Evolutionary conservation across 805 yeast genomes (phyloP), one percentile per base, ranked within the genome.

Genomic region (Torulaspora franciscae): DNA sequence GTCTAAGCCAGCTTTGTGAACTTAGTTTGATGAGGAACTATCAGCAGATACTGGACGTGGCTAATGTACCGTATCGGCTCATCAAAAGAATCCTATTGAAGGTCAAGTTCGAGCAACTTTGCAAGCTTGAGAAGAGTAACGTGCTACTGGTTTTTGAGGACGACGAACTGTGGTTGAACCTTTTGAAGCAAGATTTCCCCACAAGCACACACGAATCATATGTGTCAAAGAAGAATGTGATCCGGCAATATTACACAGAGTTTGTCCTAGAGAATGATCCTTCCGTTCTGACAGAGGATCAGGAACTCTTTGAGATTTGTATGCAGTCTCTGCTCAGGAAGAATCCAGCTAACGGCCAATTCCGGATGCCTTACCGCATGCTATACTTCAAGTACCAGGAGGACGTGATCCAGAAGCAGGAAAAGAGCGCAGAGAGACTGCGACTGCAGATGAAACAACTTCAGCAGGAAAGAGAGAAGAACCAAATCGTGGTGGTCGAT

Each of bases 81-180:
- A 43, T 70, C 11, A 48, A 53, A 32, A 49, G 57, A 14, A 62
- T 65, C 1, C 49, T 69, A 17, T 43, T 49, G 30, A 60, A 62
- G 40, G 53, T 65, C 10, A 59, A 57, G 11, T 40, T 58, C 7
- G 61, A 59, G 8, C 74, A 69, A 36, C 40, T 70, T 9, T 43
- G 51, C 23, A 59, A 55, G 17, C 40, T 69, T 7, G 74, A 70
- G 45, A 39, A 43, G 17, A 45, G 40, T 2, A 68, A 68, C 45
- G 64, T 65, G 0, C 46, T 52, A 15, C 54, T 65, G 22, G 51
- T 69, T 1, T 58, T 70, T 35, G 73, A 70, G 30, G 73, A 69
- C 50, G 71, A 67, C 37, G 62, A 62, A 8, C 45, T 66, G 1
- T 70, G 74, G 74, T 44, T 44, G 3, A 43, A 50, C 2, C 45